phyloP scores from a whole-genome alignment of 139 green algal species.

The Picochlorum sp. region DNA sequence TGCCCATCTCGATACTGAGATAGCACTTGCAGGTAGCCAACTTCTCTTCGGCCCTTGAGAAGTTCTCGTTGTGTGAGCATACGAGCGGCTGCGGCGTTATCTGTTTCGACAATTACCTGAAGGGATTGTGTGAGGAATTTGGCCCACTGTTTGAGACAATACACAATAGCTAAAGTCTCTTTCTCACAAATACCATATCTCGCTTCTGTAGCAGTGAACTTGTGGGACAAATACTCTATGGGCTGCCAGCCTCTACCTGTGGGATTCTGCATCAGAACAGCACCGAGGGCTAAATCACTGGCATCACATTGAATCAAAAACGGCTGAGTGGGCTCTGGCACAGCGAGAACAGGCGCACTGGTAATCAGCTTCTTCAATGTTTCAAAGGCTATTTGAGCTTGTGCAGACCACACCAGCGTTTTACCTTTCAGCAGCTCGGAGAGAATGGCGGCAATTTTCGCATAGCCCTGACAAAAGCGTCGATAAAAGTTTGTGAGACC shows the following conservation, averaged over 20 bases:
- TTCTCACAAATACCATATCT: slow-evolving; percentile 38
- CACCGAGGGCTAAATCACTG: background rate
- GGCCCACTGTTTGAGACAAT: slow-evolving; percentile 24
- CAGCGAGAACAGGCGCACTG: too few species aligned
- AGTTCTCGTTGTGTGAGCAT: slow-evolving; percentile 16
- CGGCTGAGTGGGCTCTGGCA: background rate
- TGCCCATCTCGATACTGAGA: slow-evolving; percentile 12
- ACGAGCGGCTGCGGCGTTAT: slow-evolving; percentile 24
- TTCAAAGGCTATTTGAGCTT: slow-evolving; percentile 19
- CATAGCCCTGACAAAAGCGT: slow-evolving; percentile 30
- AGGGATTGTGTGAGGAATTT: slow-evolving; percentile 21
- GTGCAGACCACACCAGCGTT: slow-evolving; percentile 12
- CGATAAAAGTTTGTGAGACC: slow-evolving; percentile 45
- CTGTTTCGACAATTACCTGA: slow-evolving; percentile 15
- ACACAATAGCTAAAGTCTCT: slow-evolving; percentile 35
- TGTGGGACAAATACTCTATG: slow-evolving; percentile 27
- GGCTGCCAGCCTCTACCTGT: slow-evolving; percentile 6
- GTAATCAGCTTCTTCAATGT: background rate
- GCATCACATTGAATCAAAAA: background rate
- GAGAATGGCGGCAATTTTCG: slow-evolving; percentile 29
- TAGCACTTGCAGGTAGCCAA: slow-evolving; percentile 12
- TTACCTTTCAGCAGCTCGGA: slow-evolving; percentile 20
- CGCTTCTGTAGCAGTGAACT: slow-evolving; percentile 25
- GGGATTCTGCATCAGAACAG: slow-evolving; percentile 4
- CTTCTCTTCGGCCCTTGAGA: background rate